These are phyloP conservation scores for Phyllosticta citriasiana DNA, from an alignment of 2,329 filamentous ascomycete genomes.

Conservation along the genomic window DNA sequence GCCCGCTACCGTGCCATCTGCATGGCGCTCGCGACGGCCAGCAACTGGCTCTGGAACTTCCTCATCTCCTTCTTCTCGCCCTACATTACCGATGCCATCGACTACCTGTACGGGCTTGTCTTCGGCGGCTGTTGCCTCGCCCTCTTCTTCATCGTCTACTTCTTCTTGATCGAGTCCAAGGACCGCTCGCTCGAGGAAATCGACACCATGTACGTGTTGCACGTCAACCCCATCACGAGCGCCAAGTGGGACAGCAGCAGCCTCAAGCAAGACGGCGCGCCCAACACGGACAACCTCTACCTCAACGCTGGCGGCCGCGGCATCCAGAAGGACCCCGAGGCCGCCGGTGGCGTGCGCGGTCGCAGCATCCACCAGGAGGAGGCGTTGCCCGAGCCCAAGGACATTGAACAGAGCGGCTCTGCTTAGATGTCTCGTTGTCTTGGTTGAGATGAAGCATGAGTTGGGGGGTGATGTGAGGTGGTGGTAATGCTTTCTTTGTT, in stretches of 20 bases:
- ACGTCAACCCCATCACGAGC: constrained; percentile 46
- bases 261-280: constrained; percentile 3
- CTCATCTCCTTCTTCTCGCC: constrained; percentile 61
- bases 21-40: constrained; percentile 29
- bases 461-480: no score
- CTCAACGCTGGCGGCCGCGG: constrained; percentile 24
- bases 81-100: constrained; percentile 62
- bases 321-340: constrained; percentile 25
- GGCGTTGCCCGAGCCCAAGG: background rate
- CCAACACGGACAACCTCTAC: constrained; percentile 17
- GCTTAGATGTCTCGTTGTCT: background rate
- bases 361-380: constrained; percentile 9
- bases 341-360: constrained; percentile 12
- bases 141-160: constrained; percentile 58
- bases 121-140: constrained; percentile 63
- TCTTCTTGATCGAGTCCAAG: constrained; percentile 67
- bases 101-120: constrained; percentile 65
- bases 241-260: constrained; percentile 3
- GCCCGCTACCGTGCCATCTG: constrained; percentile 38
- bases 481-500: background rate
- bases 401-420: background rate
- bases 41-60: constrained; percentile 36
- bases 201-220: constrained; percentile 59
- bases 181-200: constrained; percentile 69
- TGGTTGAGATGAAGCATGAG: no score